Conservation (phyloP, 148 eudicot species). For the Polygonum maritimum region DNA sequence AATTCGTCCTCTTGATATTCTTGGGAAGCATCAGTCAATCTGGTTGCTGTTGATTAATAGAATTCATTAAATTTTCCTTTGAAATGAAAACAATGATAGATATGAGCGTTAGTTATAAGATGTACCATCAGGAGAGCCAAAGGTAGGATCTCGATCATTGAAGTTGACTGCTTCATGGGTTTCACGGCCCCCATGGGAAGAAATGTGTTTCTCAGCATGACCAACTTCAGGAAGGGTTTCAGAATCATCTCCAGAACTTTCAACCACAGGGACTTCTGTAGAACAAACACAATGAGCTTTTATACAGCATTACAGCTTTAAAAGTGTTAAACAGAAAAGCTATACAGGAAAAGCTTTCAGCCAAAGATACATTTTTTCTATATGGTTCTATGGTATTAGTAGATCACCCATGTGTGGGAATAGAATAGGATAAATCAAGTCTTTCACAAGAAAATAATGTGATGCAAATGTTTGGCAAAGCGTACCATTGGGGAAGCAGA, state of each 20-base stretch:
- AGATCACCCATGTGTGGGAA: background rate
- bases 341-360: background rate
- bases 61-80: background rate
- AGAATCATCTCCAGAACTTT: constrained; percentile 5
- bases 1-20: constrained; percentile 43
- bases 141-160: constrained; percentile 25
- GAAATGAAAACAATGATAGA: background rate
- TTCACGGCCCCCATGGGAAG: background rate
- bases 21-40: constrained; percentile 24
- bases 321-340: background rate
- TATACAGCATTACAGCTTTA: background rate
- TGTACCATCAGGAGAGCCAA: constrained; percentile 35
- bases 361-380: background rate
- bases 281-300: background rate
- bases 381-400: background rate
- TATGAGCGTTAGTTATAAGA: background rate
- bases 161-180: constrained; percentile 22
- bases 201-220: constrained; percentile 3
- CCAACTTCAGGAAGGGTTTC: background rate
- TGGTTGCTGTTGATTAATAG: constrained; percentile 29
- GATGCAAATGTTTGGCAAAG: background rate
- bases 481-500: constrained; percentile 34
- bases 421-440: background rate
- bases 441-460: constrained; percentile 5
- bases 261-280: background rate